Conservation (phyloP, 345 rosid genomes). For the Gossypium longicalyx region DNA sequence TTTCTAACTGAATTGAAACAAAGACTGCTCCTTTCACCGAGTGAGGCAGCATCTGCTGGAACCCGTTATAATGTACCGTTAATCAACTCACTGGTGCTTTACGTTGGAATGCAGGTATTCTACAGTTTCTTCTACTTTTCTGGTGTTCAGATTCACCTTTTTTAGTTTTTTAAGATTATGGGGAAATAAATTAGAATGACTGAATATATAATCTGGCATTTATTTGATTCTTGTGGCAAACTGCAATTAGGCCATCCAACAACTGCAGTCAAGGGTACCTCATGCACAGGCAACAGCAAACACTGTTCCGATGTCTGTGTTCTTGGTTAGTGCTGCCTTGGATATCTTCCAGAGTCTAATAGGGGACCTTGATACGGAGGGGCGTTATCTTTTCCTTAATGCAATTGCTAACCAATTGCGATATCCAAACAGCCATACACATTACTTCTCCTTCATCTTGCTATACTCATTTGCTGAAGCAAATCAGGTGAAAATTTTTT, state of each 20-base stretch:
- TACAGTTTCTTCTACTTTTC: neutral
- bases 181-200: neutral
- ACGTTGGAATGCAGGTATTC: constrained; percentile 95
- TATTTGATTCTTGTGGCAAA: neutral
- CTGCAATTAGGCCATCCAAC: constrained; percentile 62
- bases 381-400: constrained; percentile 86
- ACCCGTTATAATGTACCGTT: constrained; percentile 82
- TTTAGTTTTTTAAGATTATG: neutral
- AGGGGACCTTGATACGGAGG: constrained; percentile 85
- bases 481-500: constrained; percentile 54
- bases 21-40: constrained; percentile 65
- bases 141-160: neutral
- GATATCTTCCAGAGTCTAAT: constrained; percentile 79
- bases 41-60: constrained; percentile 78
- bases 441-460: constrained; percentile 89
- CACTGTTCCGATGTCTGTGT: constrained; percentile 36
- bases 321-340: constrained; percentile 68
- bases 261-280: constrained; percentile 62
- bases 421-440: constrained; percentile 95
- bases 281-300: constrained; percentile 59
- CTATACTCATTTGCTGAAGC: constrained; percentile 73
- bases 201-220: neutral
- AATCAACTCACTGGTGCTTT: constrained; percentile 94
- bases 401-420: constrained; percentile 96
- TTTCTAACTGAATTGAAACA: constrained; percentile 79